These are phyloP conservation scores for Citrus hindsii DNA, from an alignment of 345 rosid species.

Conservation along the genomic window DNA sequence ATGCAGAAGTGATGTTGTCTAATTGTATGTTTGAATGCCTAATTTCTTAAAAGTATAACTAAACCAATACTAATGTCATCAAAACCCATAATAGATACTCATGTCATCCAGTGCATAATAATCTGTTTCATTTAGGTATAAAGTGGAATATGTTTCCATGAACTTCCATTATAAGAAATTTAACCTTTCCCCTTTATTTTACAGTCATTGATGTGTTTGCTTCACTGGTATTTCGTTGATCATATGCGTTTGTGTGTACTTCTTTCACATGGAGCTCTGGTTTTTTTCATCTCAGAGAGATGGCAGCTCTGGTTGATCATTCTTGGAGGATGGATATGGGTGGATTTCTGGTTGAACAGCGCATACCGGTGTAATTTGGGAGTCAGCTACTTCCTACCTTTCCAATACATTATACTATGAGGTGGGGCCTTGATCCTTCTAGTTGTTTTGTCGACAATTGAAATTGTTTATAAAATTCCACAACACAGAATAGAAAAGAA, in stretches of 20 bases:
- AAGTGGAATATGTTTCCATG: constrained; percentile 1
- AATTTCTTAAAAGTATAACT: constrained; percentile 1
- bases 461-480: neutral
- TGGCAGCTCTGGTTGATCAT: constrained; percentile 65
- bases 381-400: constrained; percentile 8
- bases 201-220: neutral
- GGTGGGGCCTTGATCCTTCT: constrained; percentile 27
- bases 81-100: neutral
- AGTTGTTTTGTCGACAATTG: constrained; percentile 11
- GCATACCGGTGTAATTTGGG: constrained; percentile 35
- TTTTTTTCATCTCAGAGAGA: constrained; percentile 49
- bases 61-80: neutral
- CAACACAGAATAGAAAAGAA: neutral
- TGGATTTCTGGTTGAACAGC: constrained; percentile 64
- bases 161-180: neutral
- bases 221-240: neutral
- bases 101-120: neutral
- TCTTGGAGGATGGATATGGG: constrained; percentile 97
- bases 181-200: neutral
- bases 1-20: neutral
- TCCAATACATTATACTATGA: constrained; percentile 9
- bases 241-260: neutral
- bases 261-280: constrained; percentile 5
- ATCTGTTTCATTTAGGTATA: neutral
- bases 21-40: neutral